Conservation (phyloP, 495 filamentous ascomycete species). For the Pyrenula aspistea region DNA sequence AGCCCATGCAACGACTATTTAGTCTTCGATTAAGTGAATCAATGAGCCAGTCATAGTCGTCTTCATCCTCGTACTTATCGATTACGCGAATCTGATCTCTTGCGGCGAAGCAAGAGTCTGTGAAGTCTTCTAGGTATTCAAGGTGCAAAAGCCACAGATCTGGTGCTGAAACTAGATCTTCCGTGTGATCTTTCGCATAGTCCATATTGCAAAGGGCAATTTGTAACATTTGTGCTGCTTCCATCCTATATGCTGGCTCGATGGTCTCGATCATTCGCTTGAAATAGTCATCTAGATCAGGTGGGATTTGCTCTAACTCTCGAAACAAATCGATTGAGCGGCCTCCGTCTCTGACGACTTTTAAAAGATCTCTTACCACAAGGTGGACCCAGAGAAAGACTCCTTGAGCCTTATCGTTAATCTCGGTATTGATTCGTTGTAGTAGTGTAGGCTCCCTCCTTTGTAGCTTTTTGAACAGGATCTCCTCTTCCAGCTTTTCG, state of each 20-base stretch:
- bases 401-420: constrained; percentile 16
- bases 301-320: constrained; percentile 12
- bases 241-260: neutral
- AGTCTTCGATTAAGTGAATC: constrained; percentile 2
- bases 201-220: too few relatives aligned
- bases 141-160: too few relatives aligned
- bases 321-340: constrained; percentile 9
- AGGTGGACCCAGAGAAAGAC: constrained; percentile 30
- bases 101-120: too few relatives aligned
- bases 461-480: neutral
- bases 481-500: constrained; percentile 12
- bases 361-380: constrained; percentile 14
- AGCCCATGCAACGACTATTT: constrained; percentile 4
- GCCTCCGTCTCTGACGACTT: constrained; percentile 19
- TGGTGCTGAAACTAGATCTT: neutral
- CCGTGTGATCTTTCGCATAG: neutral
- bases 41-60: too few relatives aligned
- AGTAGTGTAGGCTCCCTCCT: neutral
- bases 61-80: neutral
- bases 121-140: too few relatives aligned
- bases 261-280: neutral
- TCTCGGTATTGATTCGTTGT: constrained; percentile 2
- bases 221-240: neutral
- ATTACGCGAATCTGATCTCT: too few relatives aligned
- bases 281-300: constrained; percentile 7